phyloP scores from a whole-genome alignment of 2,329 filamentous ascomycete species.

The Lecanicillium sp. region DNA sequence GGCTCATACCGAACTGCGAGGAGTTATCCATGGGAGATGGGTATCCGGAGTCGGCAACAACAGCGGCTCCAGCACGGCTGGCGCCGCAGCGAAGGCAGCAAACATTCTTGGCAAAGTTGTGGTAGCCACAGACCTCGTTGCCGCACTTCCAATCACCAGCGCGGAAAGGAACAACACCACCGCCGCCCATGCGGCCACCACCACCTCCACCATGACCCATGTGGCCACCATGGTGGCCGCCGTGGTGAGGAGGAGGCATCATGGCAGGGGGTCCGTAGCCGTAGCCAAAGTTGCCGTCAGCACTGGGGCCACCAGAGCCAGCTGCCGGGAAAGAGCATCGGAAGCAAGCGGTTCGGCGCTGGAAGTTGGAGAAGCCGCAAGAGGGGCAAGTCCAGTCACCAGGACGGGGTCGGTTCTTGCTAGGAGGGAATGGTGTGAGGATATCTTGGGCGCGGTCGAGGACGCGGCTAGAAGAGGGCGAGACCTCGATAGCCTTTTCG shows the following conservation, averaged over 20 bases:
- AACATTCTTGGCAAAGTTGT: conserved; percentile 99
- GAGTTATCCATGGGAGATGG: conserved; percentile 83
- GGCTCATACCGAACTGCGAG: conserved; percentile 77
- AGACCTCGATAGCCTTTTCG: conserved; percentile 98
- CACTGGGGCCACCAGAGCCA: conserved; percentile 56
- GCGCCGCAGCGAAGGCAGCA: conserved; percentile 95
- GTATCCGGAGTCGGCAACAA: conserved; percentile 90
- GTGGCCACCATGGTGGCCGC: conserved; percentile 51
- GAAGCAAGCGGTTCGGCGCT: conserved; percentile 96
- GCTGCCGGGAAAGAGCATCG: conserved; percentile 98
- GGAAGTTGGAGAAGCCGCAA: conserved; percentile 98
- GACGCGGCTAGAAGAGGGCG: conserved; percentile 92
- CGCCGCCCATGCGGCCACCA: conserved; percentile 70
- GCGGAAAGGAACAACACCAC: conserved; percentile 89
- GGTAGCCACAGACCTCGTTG: conserved; percentile 93
- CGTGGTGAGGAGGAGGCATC: conserved; percentile 72
- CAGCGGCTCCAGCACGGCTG: conserved; percentile 84
- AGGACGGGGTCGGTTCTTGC: conserved; percentile 94
- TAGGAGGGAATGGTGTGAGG: conserved; percentile 92
- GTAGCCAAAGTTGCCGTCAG: conserved; percentile 56
- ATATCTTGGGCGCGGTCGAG: conserved; percentile 94
- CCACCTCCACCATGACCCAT: conserved; percentile 49
- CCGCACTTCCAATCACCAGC: conserved; percentile 99
- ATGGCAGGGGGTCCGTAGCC: conserved; percentile 65
- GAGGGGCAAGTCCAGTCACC: conserved; percentile 99